A percentile compares a stretch with the other conserved stretches of the same genome.
These are phyloP conservation scores for Brachypodium distachyon DNA, from an alignment of 202 grass and related monocot species.

Conservation along the genomic window DNA sequence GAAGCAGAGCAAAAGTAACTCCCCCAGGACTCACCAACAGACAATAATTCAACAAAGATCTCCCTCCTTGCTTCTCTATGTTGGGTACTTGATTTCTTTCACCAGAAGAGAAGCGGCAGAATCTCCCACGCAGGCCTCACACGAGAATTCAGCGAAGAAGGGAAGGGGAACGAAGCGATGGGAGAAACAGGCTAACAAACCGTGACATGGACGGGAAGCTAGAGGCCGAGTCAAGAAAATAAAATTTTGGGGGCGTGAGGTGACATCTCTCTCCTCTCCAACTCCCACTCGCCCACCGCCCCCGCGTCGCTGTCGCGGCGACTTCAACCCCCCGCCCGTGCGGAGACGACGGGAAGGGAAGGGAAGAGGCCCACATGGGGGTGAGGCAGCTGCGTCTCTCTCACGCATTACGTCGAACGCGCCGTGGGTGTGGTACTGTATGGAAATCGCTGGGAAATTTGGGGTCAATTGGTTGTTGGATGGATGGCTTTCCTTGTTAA, in stretches of 20 bases:
- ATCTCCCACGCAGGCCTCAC: background rate
- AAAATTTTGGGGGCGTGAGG: background rate
- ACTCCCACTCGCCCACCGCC: conserved; percentile 17
- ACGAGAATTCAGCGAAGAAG: background rate
- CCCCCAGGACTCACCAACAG: background rate
- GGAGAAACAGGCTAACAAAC: background rate
- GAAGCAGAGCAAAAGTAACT: background rate
- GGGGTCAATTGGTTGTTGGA: background rate
- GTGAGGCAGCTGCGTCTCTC: conserved; percentile 3
- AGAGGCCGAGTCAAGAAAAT: background rate
- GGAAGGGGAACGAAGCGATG: background rate
- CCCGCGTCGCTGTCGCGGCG: conserved; percentile 31
- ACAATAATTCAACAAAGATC: background rate
- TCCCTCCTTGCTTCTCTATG: background rate
- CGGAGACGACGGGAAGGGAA: background rate
- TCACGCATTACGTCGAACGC: conserved; percentile 35
- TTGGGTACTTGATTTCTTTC: background rate
- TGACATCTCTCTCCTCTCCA: conserved; percentile 17
- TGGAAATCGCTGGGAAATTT: background rate
- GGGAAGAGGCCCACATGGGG: conserved; percentile 6
- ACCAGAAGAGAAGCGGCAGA: background rate
- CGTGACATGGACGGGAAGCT: conserved; percentile 29
- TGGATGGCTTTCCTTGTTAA: too few species aligned
- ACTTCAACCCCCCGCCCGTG: conserved; percentile 18
- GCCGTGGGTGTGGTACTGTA: background rate